Conservation (phyloP, 2,329 filamentous ascomycete species). For the Gaeumannomyces sp. region DNA sequence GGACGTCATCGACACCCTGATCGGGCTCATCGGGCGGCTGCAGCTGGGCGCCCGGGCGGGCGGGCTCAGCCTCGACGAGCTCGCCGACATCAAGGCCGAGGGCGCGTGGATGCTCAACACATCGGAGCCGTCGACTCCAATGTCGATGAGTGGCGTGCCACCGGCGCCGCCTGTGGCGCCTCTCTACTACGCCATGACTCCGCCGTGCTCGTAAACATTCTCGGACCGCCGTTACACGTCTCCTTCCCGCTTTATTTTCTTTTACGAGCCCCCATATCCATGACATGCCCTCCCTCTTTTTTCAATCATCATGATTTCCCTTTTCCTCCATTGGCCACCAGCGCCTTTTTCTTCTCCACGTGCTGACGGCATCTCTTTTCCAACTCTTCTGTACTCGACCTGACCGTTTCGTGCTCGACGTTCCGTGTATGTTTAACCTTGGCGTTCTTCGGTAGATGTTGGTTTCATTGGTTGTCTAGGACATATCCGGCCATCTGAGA, state of each 20-base stretch:
- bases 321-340: no score
- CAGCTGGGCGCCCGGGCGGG: conserved; percentile 1
- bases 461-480: no score
- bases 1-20: conserved; percentile 2
- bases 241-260: not conserved
- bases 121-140: not conserved
- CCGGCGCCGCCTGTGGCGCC: not conserved
- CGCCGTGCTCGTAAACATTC: not conserved
- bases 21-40: conserved; percentile 3
- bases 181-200: not conserved
- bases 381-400: no score
- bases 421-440: no score
- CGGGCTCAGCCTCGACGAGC: conserved; percentile 2
- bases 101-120: not conserved
- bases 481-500: no score
- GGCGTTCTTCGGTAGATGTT: no score
- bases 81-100: conserved; percentile 5
- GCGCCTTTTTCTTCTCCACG: no score
- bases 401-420: no score
- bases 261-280: not conserved
- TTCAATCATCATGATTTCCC: no score
- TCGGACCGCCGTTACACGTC: not conserved
- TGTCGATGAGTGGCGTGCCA: not conserved
- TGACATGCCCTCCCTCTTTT: not conserved
- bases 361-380: no score